Percentiles rank a stretch among this genome's conserved stretches.
phyloP scores from a whole-genome alignment of 2,329 filamentous ascomycete species.

The Stenocarpella maydis region DNA sequence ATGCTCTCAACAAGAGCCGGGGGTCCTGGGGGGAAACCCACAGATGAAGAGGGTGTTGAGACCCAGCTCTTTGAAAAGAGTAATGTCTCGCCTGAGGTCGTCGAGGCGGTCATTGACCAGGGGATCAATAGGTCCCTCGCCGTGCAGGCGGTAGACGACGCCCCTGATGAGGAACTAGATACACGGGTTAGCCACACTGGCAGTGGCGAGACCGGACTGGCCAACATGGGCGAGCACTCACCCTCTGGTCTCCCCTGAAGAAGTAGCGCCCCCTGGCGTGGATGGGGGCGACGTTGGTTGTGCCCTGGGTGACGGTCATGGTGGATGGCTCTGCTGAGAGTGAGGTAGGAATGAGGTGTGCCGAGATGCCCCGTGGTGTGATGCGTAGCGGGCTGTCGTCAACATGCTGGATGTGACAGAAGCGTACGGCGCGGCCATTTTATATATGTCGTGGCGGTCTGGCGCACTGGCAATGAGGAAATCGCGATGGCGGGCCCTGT shows the following conservation, averaged over 20 bases:
- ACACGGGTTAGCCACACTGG: not conserved
- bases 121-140: constrained; percentile 28
- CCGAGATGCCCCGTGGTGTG: not conserved
- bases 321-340: not conserved
- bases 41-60: constrained; percentile 42
- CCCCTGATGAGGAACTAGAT: constrained; percentile 35
- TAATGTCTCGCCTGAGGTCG: constrained; percentile 38
- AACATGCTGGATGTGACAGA: not conserved
- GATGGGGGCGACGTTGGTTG: not conserved
- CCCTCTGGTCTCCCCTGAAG: constrained; percentile 35
- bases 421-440: constrained; percentile 3
- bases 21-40: constrained; percentile 26
- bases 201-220: not conserved
- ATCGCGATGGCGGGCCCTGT: constrained; percentile 3
- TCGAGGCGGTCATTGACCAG: constrained; percentile 38
- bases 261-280: constrained; percentile 43
- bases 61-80: constrained; percentile 40
- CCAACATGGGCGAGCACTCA: not conserved
- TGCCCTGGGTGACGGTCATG: not conserved
- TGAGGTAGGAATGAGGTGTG: not conserved
- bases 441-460: constrained; percentile 14
- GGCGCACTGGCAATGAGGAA: not conserved
- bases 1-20: not conserved
- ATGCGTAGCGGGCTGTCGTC: not conserved
- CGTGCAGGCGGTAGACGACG: constrained; percentile 34